Evolutionary conservation across 1,139 yeast species (phyloP), one percentile per base, ranked within the genome.

Genomic region (Candida sp.): DNA sequence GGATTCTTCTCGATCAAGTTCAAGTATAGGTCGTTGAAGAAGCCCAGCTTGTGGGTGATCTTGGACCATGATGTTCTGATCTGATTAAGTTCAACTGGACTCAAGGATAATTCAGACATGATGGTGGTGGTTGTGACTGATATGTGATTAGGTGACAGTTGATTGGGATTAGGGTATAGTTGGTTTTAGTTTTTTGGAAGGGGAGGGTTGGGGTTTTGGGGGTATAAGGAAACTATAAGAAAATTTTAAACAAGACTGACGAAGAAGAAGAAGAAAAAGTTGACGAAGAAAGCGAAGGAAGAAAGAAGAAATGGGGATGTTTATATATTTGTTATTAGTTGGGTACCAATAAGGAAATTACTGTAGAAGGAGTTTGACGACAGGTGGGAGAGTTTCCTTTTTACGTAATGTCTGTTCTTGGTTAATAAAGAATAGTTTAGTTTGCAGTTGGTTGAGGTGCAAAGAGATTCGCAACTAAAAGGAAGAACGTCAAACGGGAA

Each of bases 1-100:
- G 72, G 62, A 55, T 72, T 69, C 25, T 69, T 63, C 17, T 66
- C 68, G 31, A 75, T 56, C 55, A 77, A 70, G 55, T 75, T 73
- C 39, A 69, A 57, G 56, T 69, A 74, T 50, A 75, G 62, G 51
- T 68, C 69, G 45, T 64, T 63, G 51, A 66, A 72, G 53, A 69
- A 69, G 51, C 62, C 65, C 51, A 65, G 64, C 49, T 68, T 65
- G 27, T 63, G 57, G 54, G 67, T 67, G 12, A 70, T 63, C 42
- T 60, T 63, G 17, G 63, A 60, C 79, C 79, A 74, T 30, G 75
- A 69, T 41, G 61, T 58, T 58, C 67, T 66, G 46, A 72, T 59
- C 46, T 50, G 53, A 11, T 49, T 43, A 25, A 55, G 27, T 46
- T 58, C 58, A 34, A 49, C 34, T 27, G 50, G 48, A 40, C 49